phyloP scores from a whole-genome alignment of 768 basidiomycete species.

The Amanita fuliginea region DNA sequence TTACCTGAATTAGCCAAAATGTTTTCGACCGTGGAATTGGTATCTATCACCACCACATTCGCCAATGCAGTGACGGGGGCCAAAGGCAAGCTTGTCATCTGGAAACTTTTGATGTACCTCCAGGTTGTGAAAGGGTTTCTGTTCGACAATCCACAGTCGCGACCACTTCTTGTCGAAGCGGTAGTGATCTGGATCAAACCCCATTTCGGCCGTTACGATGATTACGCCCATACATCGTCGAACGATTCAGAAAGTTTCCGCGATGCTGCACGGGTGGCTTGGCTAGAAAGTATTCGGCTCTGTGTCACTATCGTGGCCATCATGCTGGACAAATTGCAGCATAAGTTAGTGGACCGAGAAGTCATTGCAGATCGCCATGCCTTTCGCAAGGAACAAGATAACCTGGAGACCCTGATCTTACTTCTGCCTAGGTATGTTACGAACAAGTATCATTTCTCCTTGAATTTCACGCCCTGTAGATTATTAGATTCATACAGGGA shows the following conservation, averaged over 20 bases:
- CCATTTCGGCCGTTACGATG: slow-evolving; percentile 87
- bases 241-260: slow-evolving; percentile 56
- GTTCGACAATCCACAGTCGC: slow-evolving; percentile 73
- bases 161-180: slow-evolving; percentile 73
- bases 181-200: slow-evolving; percentile 93
- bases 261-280: slow-evolving; percentile 70
- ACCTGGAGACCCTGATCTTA: slow-evolving; percentile 75
- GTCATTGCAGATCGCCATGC: slow-evolving; percentile 50
- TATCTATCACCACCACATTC: slow-evolving; percentile 79
- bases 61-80: slow-evolving; percentile 68
- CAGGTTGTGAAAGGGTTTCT: slow-evolving; percentile 84
- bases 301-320: slow-evolving; percentile 82
- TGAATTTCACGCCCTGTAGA: slow-evolving; percentile 25
- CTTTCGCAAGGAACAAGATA: slow-evolving; percentile 78
- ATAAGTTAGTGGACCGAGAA: slow-evolving; percentile 58
- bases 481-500: slow-evolving; percentile 85
- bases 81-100: slow-evolving; percentile 83
- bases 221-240: slow-evolving; percentile 50
- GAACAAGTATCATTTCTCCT: neutral
- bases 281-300: slow-evolving; percentile 87
- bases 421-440: slow-evolving; percentile 68
- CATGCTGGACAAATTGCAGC: slow-evolving; percentile 84
- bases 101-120: slow-evolving; percentile 90
- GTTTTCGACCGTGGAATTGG: slow-evolving; percentile 73
- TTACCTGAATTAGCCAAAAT: slow-evolving; percentile 80